These are phyloP conservation scores for Penicillium sp. DNA, from an alignment of 2,329 filamentous ascomycete species.

Conservation along the genomic window DNA sequence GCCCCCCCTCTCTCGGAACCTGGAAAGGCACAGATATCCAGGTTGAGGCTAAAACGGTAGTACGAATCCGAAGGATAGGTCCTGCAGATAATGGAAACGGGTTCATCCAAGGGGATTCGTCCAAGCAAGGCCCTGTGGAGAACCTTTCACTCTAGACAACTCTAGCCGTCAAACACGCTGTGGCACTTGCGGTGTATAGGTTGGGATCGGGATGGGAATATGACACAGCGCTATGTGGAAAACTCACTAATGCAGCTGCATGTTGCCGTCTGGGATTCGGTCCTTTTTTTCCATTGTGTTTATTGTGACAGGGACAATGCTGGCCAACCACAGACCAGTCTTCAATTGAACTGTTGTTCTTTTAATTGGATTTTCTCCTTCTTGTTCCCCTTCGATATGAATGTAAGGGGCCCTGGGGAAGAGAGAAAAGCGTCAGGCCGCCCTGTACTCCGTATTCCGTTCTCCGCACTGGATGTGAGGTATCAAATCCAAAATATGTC, in stretches of 20 bases:
- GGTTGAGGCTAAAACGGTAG: conserved; percentile 20
- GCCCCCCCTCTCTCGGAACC: conserved; percentile 7
- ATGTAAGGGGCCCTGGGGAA: background rate
- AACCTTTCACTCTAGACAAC: background rate
- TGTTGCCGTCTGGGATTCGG: background rate
- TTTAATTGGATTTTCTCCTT: background rate
- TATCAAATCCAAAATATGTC: conserved; percentile 11
- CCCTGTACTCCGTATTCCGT: background rate
- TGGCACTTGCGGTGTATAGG: background rate
- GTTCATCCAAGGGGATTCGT: conserved; percentile 1
- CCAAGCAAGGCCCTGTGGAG: conserved; percentile 1
- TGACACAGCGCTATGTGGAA: conserved; percentile 1
- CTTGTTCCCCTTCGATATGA: background rate
- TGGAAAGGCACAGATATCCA: conserved; percentile 14
- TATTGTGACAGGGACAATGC: conserved; percentile 2
- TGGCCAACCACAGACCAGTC: background rate
- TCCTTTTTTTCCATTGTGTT: background rate
- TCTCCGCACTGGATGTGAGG: conserved; percentile 18
- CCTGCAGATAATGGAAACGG: conserved; percentile 9
- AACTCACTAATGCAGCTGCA: background rate
- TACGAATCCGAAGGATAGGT: conserved; percentile 6
- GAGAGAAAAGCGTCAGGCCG: background rate
- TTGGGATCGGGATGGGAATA: background rate
- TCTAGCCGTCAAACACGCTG: background rate
- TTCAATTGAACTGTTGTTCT: background rate